Percentiles rank a stretch among this genome's conserved stretches.
Evolutionary conservation across 1,284 basidiomycete species (phyloP).

Genomic region (Ganoderma resinaceum): DNA sequence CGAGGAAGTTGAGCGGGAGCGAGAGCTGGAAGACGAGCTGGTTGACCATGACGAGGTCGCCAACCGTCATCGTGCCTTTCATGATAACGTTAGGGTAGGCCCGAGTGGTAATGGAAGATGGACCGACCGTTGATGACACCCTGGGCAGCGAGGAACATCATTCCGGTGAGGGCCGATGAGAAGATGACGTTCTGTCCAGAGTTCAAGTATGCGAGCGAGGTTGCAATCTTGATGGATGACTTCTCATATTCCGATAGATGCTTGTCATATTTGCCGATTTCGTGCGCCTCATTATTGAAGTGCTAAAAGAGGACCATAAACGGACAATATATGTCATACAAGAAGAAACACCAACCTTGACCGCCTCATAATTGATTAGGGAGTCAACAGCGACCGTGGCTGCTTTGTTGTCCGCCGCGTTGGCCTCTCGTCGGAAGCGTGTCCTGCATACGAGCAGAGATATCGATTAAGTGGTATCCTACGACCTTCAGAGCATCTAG

Average conservation of each 20-base stretch:
- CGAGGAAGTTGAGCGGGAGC: slow-evolving; percentile 95
- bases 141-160: slow-evolving; percentile 97
- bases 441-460: slow-evolving; percentile 61
- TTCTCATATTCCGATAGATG: slow-evolving; percentile 91
- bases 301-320: slow-evolving; percentile 56
- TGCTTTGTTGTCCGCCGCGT: slow-evolving; percentile 95
- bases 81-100: neutral
- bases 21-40: slow-evolving; percentile 99
- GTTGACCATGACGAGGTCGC: slow-evolving; percentile 98
- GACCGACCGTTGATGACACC: slow-evolving; percentile 86
- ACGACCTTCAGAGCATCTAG: neutral
- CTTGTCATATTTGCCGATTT: slow-evolving; percentile 92
- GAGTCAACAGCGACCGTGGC: slow-evolving; percentile 95
- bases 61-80: slow-evolving; percentile 96
- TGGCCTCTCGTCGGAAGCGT: slow-evolving; percentile 93
- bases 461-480: neutral
- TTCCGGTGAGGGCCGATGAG: slow-evolving; percentile 88
- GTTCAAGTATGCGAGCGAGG: slow-evolving; percentile 92
- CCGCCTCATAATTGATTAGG: slow-evolving; percentile 97
- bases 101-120: no score
- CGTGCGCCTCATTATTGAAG: slow-evolving; percentile 96
- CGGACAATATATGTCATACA: neutral
- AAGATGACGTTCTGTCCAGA: slow-evolving; percentile 98
- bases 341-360: slow-evolving; percentile 70
- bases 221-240: slow-evolving; percentile 94